Percentiles rank a stretch among this genome's conserved stretches.
phyloP scores from a whole-genome alignment of 169 alveolate genomes.

The Plasmodium cynomolgi region DNA sequence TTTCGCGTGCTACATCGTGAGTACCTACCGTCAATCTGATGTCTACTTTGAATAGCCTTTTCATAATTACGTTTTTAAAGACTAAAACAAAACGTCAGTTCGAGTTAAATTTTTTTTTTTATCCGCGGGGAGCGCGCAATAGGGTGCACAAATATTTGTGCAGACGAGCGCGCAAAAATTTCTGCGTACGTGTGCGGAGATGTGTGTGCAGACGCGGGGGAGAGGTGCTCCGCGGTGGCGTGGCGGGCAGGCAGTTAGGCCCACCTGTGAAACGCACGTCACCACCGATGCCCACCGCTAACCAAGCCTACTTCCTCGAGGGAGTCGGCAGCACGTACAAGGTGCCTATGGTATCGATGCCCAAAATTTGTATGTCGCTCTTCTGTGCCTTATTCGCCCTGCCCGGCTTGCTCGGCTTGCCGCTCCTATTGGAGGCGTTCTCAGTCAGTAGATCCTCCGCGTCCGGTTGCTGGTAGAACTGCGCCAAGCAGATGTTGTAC shows the following conservation, averaged over 20 bases:
- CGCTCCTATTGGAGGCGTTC: constrained; percentile 1
- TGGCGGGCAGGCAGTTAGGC: too few relatives aligned
- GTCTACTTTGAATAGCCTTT: not conserved
- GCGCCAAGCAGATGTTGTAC: constrained; percentile 29
- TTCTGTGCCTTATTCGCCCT: constrained; percentile 3
- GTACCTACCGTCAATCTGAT: not conserved
- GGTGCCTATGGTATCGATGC: constrained; percentile 39
- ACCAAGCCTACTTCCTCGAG: not conserved
- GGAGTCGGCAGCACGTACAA: constrained; percentile 33
- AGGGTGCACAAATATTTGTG: not conserved
- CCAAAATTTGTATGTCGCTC: constrained; percentile 23
- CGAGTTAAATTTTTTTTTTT: not conserved
- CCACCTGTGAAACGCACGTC: not conserved
- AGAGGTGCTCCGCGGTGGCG: too few relatives aligned
- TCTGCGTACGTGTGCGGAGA: too few relatives aligned
- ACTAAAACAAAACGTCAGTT: not conserved
- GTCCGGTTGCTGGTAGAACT: constrained; percentile 18
- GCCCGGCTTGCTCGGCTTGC: not conserved
- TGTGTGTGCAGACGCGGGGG: too few relatives aligned
- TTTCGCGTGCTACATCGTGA: not conserved
- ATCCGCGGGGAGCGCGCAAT: too few relatives aligned
- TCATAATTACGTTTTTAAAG: not conserved
- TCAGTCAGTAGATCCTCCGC: constrained; percentile 16
- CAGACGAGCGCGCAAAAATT: not conserved
- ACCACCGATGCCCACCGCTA: not conserved